These are phyloP conservation scores for Populus pruinosa DNA, from an alignment of 345 rosid species.

Conservation along the genomic window DNA sequence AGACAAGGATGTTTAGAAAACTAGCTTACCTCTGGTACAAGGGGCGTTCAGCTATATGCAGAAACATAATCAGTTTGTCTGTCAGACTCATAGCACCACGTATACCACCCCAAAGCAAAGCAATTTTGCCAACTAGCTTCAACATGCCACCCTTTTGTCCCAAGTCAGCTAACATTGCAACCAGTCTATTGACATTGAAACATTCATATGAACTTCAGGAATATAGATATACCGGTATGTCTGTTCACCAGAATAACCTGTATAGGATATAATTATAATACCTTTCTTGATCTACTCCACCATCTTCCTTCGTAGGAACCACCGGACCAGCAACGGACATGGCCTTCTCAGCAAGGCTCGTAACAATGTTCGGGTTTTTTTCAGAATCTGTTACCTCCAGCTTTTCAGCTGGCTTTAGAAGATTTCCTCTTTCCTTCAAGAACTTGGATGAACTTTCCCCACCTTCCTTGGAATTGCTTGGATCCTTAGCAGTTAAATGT, in stretches of 20 bases:
- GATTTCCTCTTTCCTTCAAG: conserved; percentile 33
- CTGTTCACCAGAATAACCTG: not conserved
- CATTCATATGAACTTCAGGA: conserved; percentile 10
- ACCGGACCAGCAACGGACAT: conserved; percentile 93
- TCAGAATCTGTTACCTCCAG: conserved; percentile 37
- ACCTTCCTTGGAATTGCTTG: conserved; percentile 22
- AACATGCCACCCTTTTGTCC: conserved; percentile 94
- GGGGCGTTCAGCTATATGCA: conserved; percentile 75
- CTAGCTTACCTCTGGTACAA: conserved; percentile 65
- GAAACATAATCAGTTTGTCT: conserved; percentile 67
- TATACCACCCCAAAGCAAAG: conserved; percentile 99
- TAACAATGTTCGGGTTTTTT: conserved; percentile 43
- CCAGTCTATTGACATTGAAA: conserved; percentile 57
- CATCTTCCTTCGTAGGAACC: conserved; percentile 87
- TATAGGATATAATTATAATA: conserved; percentile 14
- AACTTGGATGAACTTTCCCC: conserved; percentile 29
- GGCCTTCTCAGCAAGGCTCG: conserved; percentile 94
- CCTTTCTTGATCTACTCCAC: conserved; percentile 96
- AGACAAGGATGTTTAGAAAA: not conserved
- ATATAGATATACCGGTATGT: conserved; percentile 6
- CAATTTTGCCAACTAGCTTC: conserved; percentile 82
- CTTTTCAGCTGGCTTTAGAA: conserved; percentile 35
- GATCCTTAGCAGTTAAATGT: conserved; percentile 30
- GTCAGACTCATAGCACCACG: conserved; percentile 96
- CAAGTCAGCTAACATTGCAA: conserved; percentile 73